phyloP scores from a whole-genome alignment of 495 filamentous ascomycete genomes.

The Cercophora newfieldiana region DNA sequence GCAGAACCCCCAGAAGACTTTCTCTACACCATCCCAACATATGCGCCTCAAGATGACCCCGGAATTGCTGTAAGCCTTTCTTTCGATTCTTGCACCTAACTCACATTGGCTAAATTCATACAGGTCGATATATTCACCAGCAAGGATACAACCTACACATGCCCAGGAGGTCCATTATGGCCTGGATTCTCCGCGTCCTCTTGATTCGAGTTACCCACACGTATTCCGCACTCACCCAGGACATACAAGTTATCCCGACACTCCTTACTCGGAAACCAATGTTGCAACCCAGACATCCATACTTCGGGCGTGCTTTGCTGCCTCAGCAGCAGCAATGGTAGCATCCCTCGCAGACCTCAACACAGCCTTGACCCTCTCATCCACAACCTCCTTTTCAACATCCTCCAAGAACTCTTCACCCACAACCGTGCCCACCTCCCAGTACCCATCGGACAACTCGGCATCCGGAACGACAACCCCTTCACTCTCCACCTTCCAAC shows the following conservation, averaged over 20 bases:
- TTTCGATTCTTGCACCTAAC: background rate
- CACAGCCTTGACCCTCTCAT: constrained; percentile 39
- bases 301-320: constrained; percentile 37
- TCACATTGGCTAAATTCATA: background rate
- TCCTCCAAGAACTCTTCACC: constrained; percentile 28
- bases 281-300: constrained; percentile 53
- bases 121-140: constrained; percentile 51
- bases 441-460: constrained; percentile 46
- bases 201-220: background rate
- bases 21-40: constrained; percentile 48
- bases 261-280: constrained; percentile 21
- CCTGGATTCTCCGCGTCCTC: constrained; percentile 36
- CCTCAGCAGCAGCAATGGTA: constrained; percentile 32
- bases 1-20: constrained; percentile 30
- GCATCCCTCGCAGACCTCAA: constrained; percentile 40
- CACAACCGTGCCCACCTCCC: constrained; percentile 43
- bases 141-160: constrained; percentile 49
- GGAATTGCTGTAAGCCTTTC: constrained; percentile 45
- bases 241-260: background rate
- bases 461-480: constrained; percentile 32
- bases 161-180: constrained; percentile 54
- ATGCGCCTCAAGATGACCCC: constrained; percentile 50
- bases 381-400: constrained; percentile 30
- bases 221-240: background rate
- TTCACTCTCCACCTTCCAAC: constrained; percentile 34